Conservation (phyloP, 1,284 basidiomycete genomes). For the Pholiota adiposa region DNA sequence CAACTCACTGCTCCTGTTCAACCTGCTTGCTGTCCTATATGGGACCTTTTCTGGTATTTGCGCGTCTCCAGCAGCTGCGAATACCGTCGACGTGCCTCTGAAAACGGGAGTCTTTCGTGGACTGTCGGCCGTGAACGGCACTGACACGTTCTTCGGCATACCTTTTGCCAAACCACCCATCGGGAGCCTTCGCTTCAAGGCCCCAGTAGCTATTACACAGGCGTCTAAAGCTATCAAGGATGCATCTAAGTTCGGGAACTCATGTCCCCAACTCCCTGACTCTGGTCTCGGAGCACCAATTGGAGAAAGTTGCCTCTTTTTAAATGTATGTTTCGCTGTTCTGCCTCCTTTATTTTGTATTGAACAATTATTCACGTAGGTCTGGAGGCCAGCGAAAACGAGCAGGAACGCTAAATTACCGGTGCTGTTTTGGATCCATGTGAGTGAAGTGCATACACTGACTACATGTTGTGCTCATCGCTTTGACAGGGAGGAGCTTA, state of each 20-base stretch:
- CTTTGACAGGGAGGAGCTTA: constrained; percentile 51
- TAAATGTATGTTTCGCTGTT: constrained; percentile 46
- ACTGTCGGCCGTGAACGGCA: constrained; percentile 40
- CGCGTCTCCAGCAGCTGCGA: constrained; percentile 17
- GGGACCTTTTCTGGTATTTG: constrained; percentile 11
- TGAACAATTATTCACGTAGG: constrained; percentile 27
- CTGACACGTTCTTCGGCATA: constrained; percentile 65
- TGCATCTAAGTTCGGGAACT: constrained; percentile 57
- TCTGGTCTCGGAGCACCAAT: constrained; percentile 49
- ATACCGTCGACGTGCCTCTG: constrained; percentile 40
- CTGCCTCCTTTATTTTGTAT: neutral
- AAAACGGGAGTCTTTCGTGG: constrained; percentile 53
- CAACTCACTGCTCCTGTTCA: constrained; percentile 1
- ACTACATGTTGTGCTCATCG: neutral
- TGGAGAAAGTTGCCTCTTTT: constrained; percentile 57
- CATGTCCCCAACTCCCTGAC: constrained; percentile 55
- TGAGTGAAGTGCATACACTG: constrained; percentile 28
- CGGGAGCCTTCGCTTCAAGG: constrained; percentile 58
- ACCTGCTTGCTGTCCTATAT: constrained; percentile 10
- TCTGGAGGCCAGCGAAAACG: constrained; percentile 46
- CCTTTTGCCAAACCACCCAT: constrained; percentile 68
- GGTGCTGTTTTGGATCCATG: constrained; percentile 58
- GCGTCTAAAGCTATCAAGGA: constrained; percentile 38
- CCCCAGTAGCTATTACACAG: constrained; percentile 55
- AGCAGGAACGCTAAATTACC: constrained; percentile 41